Evolutionary conservation across 805 yeast species (phyloP), one percentile per base, ranked within the genome.

Genomic region (Kuraishia capsulata): DNA sequence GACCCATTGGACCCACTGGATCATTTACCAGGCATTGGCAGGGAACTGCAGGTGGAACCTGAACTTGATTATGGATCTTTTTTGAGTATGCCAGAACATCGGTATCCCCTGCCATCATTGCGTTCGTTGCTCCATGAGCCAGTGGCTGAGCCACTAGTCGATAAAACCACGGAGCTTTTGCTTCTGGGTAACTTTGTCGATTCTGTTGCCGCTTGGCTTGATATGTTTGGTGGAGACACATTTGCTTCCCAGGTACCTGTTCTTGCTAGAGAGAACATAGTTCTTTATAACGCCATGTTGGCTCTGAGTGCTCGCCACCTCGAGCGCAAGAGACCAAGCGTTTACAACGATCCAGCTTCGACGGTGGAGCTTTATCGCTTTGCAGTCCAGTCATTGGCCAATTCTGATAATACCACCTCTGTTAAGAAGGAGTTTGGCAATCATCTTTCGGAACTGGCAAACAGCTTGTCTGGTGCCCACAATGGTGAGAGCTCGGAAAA

Each of bases 121-220:
- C n/a, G n/a, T n/a, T n/a, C n/a, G n/a, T n/a, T n/a, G n/a, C n/a
- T n/a, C n/a, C n/a, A n/a, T n/a, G n/a, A n/a, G n/a, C n/a, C n/a
- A n/a, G n/a, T n/a, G n/a, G n/a, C n/a, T n/a, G n/a, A n/a, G n/a
- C n/a, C n/a, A n/a, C n/a, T n/a, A n/a, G n/a, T n/a, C n/a, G n/a
- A n/a, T n/a, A n/a, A n/a, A n/a, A n/a, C n/a, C n/a, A n/a, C n/a
- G n/a, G 51, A 52, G 42, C 47, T 59, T 40, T 24, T 43, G 10
- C 42, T 65, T 33, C 43, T 59, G 47, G 53, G 54, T 36, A 57
- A 51, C 14, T 67, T 56, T 36, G 44, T 64, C 3, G 64, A 62
- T 38, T 60, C 61, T 25, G 57, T 65, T 20, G 66, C 69, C 0
- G 52, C 57, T 1, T 52, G 62, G 62, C 43, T 62, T 5, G 64